Base-by-base conservation (phyloP, 140 eudicot species). In the Flaveria floridana region DNA sequence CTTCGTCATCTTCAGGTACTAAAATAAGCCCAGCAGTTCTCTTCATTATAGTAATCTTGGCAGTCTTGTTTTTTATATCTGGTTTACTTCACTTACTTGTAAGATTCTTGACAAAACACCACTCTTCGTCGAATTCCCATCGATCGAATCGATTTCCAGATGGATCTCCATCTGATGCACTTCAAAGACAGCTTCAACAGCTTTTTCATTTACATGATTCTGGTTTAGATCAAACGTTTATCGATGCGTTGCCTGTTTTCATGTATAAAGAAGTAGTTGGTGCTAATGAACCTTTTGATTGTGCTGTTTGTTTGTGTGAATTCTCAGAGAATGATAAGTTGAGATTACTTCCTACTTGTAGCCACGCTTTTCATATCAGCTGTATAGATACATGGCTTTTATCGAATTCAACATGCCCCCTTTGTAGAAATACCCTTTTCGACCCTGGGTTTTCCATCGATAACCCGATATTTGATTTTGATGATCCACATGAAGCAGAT, bases 151-250 rank as follows among this genome's bases (percentile, higher is more conserved):
- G 88, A 42, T 82, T 86, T 61, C 88, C 94, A 3, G 98, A 83
- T 48, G 76, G 77, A 56, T 83, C 96, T 13, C 82, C 77, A 55
- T 82, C 97, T 30, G 97, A 86, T 53, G 82, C 94, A 13, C 92
- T 93, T 39, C 94, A 93, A 77, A 87, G 99, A 74, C 99, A 93
- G 77, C 86, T 90, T 37, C 99, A 93, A 44, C 97, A 93, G 76
- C 85, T 93, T 47, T 90, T 93, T 53, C 89, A 87, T 78, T 69
- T 88, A 39, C 99, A 90, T 41, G 99, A 90, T 73, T 90, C 96
- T 7, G 99, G 73, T 68, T 46, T 68, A 68, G 73, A 68, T 68
- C 73, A 68, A 13, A 46, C 72, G 4, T 42, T 67, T 66, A 66
- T 66, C 8, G 71, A 66, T 16, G 71, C 71, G 0, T 66, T 66